These are phyloP conservation scores for Lenzites betulinus DNA, from an alignment of 768 basidiomycete genomes.

Conservation along the genomic window DNA sequence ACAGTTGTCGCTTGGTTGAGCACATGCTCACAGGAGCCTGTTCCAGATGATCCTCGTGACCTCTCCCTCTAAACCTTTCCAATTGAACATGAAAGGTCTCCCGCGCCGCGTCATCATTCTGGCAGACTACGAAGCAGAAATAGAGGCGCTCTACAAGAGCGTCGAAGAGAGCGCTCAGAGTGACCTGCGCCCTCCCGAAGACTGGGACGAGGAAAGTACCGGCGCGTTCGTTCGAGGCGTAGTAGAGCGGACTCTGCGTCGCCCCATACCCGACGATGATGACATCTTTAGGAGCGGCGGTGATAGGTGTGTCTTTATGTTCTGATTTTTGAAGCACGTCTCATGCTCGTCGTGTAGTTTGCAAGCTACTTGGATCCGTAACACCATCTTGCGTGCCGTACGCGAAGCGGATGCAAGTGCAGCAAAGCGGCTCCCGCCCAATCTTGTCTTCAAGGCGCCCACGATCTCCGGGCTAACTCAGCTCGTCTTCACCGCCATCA, in stretches of 20 bases:
- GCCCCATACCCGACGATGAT: conserved; percentile 33
- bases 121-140: conserved; percentile 41
- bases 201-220: conserved; percentile 30
- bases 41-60: conserved; percentile 38
- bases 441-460: conserved; percentile 43
- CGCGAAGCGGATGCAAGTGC: conserved; percentile 24
- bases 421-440: conserved; percentile 28
- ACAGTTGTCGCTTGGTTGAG: no score
- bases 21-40: no score
- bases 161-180: conserved; percentile 37
- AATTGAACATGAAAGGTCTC: conserved; percentile 35
- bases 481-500: conserved; percentile 11
- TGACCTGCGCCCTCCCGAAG: conserved; percentile 30
- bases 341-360: conserved; percentile 20
- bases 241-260: conserved; percentile 36
- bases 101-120: conserved; percentile 32
- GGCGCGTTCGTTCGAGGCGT: conserved; percentile 36
- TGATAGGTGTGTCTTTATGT: conserved; percentile 35
- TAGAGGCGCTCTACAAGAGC: conserved; percentile 38
- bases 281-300: conserved; percentile 44
- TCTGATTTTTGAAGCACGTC: background rate
- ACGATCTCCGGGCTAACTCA: conserved; percentile 36
- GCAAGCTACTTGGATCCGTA: conserved; percentile 38
- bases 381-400: conserved; percentile 33
- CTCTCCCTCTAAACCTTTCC: conserved; percentile 34